Evolutionary conservation across 306 rosid species (phyloP), one percentile per base, ranked within the genome.

Genomic region (Dicorynia guianensis): DNA sequence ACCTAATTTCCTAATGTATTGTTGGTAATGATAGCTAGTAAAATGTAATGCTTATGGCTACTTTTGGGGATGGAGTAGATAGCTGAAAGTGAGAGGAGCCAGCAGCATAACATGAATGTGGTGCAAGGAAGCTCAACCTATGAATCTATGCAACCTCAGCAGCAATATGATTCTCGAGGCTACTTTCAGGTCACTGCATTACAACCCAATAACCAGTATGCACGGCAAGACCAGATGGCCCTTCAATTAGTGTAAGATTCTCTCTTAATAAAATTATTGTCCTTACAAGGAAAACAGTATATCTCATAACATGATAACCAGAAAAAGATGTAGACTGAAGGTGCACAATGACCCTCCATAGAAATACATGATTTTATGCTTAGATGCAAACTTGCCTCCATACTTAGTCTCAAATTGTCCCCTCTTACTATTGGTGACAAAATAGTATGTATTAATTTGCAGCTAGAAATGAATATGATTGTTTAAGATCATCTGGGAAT

Each of bases 121-220:
- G 58, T 89, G 76, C 77, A 82, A 3, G 93, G 86, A 58, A 78
- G 85, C 11, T 70, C 89, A 63, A 83, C 59, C 79, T 93, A 82
- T 11, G 97, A 89, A 30, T 71, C 85, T 13, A 81, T 91, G 76
- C 93, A 91, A 54, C 64, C 96, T 44, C 87, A 85, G 56, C 86
- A 77, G 48, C 82, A 69, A 55, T 91, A 67, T 12, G 96, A 91
- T 18, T 79, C 89, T 56, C 83, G 98, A 65, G 89, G 87, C 75
- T 93, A 88, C 83, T 91, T 93, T 59, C 97, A 87, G 88, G 92
- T 86, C 7, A 67, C 93, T 70, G 97, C 91, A 10, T 83, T 89
- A 69, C 97, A 93, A 78, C 93, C 93, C 59, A 87, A 71, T 80
- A 80, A 69, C 63, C 85, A 89, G 42, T 84, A 93, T 67, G 78